phyloP scores from a whole-genome alignment of 352 stramenopile genomes.

The Globisporangium cederbergense region DNA sequence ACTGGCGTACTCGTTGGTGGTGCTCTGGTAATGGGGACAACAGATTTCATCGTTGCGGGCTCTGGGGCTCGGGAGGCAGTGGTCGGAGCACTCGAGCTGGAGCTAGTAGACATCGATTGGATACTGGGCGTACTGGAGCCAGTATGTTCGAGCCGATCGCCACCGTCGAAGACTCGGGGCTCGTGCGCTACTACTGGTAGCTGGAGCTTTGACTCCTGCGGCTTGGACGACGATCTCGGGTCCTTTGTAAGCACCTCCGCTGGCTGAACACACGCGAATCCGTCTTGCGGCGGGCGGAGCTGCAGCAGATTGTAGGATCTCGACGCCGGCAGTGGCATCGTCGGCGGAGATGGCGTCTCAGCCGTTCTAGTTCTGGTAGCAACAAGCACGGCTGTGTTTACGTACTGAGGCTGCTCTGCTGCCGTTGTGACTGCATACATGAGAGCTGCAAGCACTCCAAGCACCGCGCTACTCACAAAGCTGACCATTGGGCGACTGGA shows the following conservation, averaged over 20 bases:
- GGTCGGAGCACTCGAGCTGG: not conserved
- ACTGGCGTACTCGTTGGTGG: not conserved
- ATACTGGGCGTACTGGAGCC: not conserved
- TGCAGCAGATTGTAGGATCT: not conserved
- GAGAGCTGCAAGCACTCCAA: not conserved
- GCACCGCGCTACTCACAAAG: not conserved
- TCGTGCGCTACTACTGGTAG: not conserved
- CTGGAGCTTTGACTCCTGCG: not conserved
- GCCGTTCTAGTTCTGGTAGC: not conserved
- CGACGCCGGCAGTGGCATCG: no score
- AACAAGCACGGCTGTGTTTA: not conserved
- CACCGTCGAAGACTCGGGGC: not conserved
- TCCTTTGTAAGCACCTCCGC: not conserved
- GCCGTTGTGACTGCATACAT: not conserved
- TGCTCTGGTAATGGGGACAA: not conserved
- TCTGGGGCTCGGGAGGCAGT: no score
- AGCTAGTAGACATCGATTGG: not conserved
- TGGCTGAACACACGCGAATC: not conserved
- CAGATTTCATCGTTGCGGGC: no score
- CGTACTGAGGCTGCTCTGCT: not conserved
- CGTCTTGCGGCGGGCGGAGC: not conserved
- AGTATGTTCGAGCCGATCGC: not conserved
- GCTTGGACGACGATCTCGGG: not conserved
- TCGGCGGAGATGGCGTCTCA: not conserved
- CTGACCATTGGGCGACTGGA: not conserved